phyloP scores from a whole-genome alignment of 148 eudicot species.

The Spergularia bocconei region DNA sequence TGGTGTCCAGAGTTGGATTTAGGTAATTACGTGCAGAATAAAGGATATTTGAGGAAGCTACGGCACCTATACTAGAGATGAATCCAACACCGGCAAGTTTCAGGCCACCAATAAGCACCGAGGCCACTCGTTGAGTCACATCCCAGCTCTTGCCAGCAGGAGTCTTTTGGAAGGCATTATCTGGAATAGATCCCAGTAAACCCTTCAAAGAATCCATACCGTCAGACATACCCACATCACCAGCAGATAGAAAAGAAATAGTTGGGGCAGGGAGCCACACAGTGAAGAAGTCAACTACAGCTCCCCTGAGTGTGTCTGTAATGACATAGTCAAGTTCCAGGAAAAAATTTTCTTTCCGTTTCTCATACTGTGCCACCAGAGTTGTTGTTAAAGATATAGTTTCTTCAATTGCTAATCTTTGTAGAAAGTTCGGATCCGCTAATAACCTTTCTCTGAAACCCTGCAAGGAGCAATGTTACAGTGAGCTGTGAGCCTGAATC shows the following conservation, averaged over 20 bases:
- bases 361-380: conserved; percentile 85
- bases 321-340: conserved; percentile 86
- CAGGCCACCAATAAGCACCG: conserved; percentile 84
- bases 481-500: neutral
- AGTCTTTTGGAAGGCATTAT: conserved; percentile 88
- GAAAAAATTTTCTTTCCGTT: conserved; percentile 83
- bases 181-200: conserved; percentile 84
- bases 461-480: conserved; percentile 38
- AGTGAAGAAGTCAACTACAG: conserved; percentile 87
- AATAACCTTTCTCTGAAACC: conserved; percentile 92
- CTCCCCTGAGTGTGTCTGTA: conserved; percentile 80
- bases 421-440: conserved; percentile 88
- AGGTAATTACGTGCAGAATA: conserved; percentile 51
- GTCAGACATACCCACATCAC: conserved; percentile 55
- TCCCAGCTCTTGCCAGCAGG: conserved; percentile 85
- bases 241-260: conserved; percentile 68
- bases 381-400: conserved; percentile 86
- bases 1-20: conserved; percentile 53
- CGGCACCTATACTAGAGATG: conserved; percentile 90
- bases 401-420: conserved; percentile 93
- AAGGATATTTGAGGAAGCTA: conserved; percentile 77
- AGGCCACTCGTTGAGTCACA: conserved; percentile 72
- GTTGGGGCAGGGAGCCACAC: conserved; percentile 99
- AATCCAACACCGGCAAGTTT: conserved; percentile 90
- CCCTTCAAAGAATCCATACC: conserved; percentile 68